Evolutionary conservation across 1,284 basidiomycete genomes (phyloP).

Genomic region (Pseudozyma sp.): DNA sequence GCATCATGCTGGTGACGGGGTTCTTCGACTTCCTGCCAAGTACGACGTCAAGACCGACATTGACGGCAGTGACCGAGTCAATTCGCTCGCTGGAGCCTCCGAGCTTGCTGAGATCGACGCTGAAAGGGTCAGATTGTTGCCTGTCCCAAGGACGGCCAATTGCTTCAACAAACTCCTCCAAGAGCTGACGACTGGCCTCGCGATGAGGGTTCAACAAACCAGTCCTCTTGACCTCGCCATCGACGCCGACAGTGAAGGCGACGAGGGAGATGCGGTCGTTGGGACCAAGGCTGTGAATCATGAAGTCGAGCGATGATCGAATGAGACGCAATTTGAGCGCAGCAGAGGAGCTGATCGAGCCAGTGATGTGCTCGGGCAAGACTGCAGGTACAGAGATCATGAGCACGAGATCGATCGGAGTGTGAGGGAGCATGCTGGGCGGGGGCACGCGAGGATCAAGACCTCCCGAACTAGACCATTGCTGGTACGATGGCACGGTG

Average conservation of each 20-base stretch:
- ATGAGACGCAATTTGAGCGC: constrained; percentile 69
- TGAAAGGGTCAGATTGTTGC: constrained; percentile 51
- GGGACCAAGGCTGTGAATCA: constrained; percentile 59
- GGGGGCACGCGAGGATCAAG: constrained; percentile 59
- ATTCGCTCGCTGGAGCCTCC: constrained; percentile 60
- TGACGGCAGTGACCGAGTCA: constrained; percentile 63
- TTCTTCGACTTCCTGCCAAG: constrained; percentile 92
- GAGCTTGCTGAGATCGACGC: constrained; percentile 53
- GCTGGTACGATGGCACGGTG: constrained; percentile 47
- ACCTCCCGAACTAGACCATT: constrained; percentile 62
- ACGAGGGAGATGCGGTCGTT: constrained; percentile 60
- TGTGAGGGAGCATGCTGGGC: constrained; percentile 75
- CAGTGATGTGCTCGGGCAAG: constrained; percentile 52
- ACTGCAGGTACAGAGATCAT: constrained; percentile 82
- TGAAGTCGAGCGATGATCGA: constrained; percentile 61
- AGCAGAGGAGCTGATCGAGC: constrained; percentile 79
- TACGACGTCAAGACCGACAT: constrained; percentile 79
- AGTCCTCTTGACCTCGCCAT: constrained; percentile 59
- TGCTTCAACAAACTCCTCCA: constrained; percentile 55
- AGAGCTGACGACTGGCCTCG: constrained; percentile 38
- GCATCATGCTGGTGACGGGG: constrained; percentile 86
- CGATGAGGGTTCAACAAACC: constrained; percentile 55
- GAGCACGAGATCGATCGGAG: constrained; percentile 89
- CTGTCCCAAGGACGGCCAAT: constrained; percentile 59
- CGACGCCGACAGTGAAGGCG: constrained; percentile 54